Percentiles rank a stretch among this genome's conserved stretches.
Conservation (phyloP, 305 asterid genomes). For the Fraxinus angustifolia region DNA sequence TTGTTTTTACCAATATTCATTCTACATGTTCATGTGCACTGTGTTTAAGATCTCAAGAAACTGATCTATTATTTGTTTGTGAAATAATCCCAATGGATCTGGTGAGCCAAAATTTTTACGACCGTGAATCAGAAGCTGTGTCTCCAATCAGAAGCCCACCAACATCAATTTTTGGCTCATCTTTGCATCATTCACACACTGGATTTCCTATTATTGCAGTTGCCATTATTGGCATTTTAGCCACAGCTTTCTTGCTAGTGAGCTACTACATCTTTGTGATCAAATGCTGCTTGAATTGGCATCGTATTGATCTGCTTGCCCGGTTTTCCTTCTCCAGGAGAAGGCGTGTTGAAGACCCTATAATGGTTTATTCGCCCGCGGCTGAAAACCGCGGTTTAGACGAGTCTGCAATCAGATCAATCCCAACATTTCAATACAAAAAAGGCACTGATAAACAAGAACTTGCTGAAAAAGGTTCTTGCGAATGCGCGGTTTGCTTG, state of each 20-base stretch:
- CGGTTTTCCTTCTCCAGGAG: conserved; percentile 59
- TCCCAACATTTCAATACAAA: conserved; percentile 52
- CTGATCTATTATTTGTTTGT: conserved; percentile 6
- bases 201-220: conserved; percentile 74
- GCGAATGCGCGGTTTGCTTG: conserved; percentile 77
- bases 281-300: conserved; percentile 85
- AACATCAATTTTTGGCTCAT: conserved; percentile 25
- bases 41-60: conserved; percentile 8
- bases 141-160: conserved; percentile 41
- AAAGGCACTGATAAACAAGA: conserved; percentile 21
- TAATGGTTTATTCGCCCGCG: conserved; percentile 30
- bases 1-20: conserved; percentile 9
- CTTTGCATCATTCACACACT: conserved; percentile 44
- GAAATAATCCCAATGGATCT: conserved; percentile 35
- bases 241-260: conserved; percentile 68
- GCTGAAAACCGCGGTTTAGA: conserved; percentile 55
- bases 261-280: conserved; percentile 81
- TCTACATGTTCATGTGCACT: not conserved
- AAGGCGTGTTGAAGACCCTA: conserved; percentile 35
- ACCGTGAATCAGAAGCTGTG: conserved; percentile 26
- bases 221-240: conserved; percentile 70
- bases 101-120: conserved; percentile 17
- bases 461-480: not conserved
- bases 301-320: conserved; percentile 55
- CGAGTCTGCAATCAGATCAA: conserved; percentile 63